Conservation (phyloP, 139 green algal species). For the Pleodorina starrii region DNA sequence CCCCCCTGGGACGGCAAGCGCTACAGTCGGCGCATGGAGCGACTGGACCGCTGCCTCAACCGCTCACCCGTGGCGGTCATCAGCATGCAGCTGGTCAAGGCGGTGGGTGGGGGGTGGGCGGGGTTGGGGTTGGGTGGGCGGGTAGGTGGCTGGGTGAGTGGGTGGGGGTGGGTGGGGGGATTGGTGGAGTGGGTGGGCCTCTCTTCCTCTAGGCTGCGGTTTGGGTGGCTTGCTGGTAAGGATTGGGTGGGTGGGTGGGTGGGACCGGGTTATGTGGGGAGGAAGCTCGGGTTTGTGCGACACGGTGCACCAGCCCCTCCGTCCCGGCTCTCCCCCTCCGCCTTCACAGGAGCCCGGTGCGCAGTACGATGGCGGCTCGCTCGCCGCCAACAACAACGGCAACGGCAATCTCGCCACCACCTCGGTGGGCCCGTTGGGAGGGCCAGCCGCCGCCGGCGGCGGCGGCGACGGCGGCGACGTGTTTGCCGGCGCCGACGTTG, state of each 20-base stretch:
- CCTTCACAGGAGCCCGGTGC: not conserved
- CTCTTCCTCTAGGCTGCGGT: too few species aligned
- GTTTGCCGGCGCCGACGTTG: slow-evolving; percentile 8
- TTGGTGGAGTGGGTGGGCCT: too few species aligned
- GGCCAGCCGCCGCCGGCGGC: not conserved
- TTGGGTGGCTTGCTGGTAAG: too few species aligned
- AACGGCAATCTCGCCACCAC: too few species aligned
- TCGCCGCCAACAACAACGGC: not conserved
- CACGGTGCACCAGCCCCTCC: not conserved
- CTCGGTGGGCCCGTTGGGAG: too few species aligned
- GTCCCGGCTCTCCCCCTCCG: not conserved
- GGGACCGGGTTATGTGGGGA: not conserved
- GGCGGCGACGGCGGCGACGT: not conserved
- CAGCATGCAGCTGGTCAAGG: slow-evolving; percentile 32
- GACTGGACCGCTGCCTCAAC: not conserved
- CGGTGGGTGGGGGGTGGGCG: not conserved
- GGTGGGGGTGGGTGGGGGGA: not conserved
- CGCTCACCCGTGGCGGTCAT: not conserved
- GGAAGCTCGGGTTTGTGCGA: not conserved
- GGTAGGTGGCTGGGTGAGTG: not conserved
- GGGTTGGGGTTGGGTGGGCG: not conserved
- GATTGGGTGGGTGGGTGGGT: too few species aligned
- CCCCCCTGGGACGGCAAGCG: slow-evolving; percentile 30
- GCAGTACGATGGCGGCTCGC: not conserved
- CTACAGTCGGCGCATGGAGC: slow-evolving; percentile 1